Base-by-base conservation (phyloP, 140 eudicot species). In the Anethum foeniculum region DNA sequence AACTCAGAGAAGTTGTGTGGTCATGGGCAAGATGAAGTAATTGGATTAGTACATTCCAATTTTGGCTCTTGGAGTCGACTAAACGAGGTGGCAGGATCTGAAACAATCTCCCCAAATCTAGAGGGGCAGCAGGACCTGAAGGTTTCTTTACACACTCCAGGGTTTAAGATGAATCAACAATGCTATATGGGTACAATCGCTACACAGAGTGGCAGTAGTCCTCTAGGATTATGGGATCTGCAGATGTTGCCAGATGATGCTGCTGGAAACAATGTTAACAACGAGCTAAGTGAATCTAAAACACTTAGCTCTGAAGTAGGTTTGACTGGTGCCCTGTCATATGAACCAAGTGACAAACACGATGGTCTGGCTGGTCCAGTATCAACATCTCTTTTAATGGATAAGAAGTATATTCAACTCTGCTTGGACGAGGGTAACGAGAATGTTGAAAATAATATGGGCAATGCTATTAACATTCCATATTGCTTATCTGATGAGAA, bases 401-500 rank as follows among this genome's bases (percentile, higher is more conserved):
- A 87, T 56, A 64, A 78, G 38, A 84, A 73, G 56, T 46, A 56
- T 56, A 39, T 64, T 27, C 81, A 75, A 38, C 41, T 58, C 77
- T 81, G 75, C 74, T 41, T 58, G 80, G 49, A 43, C 75, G 86
- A 77, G 23, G 34, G 82, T 41, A 80, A 84, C 18, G 83, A 43
- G 77, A 71, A 77, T 41, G 41, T 76, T 16, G 89, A 82, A 77
- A 75, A 83, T 58, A 84, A 81, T 79, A 38, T 86, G 41, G 83
- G 78, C 80, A 86, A 83, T 69, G 84, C 87, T 69, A 78, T 79
- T 46, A 78, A 82, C 44, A 65, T 88, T 81, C 81, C 89, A 9
- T 82, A 74, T 47, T 46, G 79, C 18, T 74, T 36, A 34, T 54
- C 44, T 3, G 67, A 51, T 47, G 84, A 71, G 75, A 67, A 73